Conservation (phyloP, 495 filamentous ascomycete genomes). For the Extremus antarcticus region DNA sequence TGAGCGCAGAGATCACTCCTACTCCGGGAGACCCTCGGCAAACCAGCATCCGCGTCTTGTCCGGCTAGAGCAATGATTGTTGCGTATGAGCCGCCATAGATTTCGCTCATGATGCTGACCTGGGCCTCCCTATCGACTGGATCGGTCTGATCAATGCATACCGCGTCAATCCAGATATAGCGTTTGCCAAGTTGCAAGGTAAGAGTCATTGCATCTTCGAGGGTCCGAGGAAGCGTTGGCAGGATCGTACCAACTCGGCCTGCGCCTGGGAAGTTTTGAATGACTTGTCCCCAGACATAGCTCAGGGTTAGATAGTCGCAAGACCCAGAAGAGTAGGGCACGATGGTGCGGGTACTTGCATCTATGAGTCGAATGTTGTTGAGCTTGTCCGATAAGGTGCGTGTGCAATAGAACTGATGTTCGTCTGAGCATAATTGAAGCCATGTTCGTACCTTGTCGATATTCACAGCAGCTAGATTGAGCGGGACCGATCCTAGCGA, state of each 20-base stretch:
- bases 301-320: not conserved
- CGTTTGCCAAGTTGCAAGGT: not conserved
- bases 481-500: not conserved
- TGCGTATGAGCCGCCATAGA: not conserved
- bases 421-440: not conserved
- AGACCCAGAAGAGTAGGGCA: not conserved
- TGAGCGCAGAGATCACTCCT: not conserved
- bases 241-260: not conserved
- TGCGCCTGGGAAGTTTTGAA: not conserved
- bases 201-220: slow-evolving; percentile 4
- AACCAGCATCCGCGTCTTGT: not conserved
- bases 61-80: slow-evolving; percentile 3
- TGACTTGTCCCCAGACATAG: slow-evolving; percentile 3
- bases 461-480: not conserved
- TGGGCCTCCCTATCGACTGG: not conserved
- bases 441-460: not conserved
- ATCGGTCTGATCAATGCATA: slow-evolving; percentile 2
- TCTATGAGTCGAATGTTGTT: not conserved
- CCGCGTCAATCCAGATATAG: slow-evolving; percentile 3
- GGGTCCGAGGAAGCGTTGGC: not conserved
- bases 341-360: not conserved
- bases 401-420: not conserved
- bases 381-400: not conserved
- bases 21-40: not conserved
- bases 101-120: not conserved